Base-by-base conservation (phyloP, 75 land plant species). In the Selaginella tamariscina region DNA sequence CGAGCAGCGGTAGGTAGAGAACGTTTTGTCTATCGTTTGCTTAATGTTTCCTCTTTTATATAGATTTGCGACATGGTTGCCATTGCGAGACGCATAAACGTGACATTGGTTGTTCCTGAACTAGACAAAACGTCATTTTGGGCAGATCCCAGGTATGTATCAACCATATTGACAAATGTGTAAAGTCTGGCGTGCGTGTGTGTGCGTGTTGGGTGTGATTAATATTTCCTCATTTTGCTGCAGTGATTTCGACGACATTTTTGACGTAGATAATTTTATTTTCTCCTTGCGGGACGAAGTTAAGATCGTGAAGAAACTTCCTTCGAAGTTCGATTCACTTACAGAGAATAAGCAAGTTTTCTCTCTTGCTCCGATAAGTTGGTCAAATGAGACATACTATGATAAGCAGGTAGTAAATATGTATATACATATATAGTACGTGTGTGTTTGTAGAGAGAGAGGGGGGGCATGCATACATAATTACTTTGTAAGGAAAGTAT, bases 1-100 rank as follows among this genome's bases (percentile, higher is more conserved):
- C 26, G 62, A 59, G 62, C 97, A 56, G 97, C 82, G 75, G 97
- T 91, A 65, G 33, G 91, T 66, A 55, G 49, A 39, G 49, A 39
- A 5, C 15, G 49, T 39, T 39, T 39, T 39, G 11, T 39, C 49
- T 39, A 39, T 39, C 49, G 49, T 39, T 39, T 39, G 49, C 49
- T 39, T 39, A 39, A 15, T 39, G 49, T 39, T 39, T 39, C 15
- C 49, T 39, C 15, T 5, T 15, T 39, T 5, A 20, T 32, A 30
- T 77, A 91, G 96, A 88, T 91, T 31, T 91, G 96, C 75, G 88
- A 91, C 56, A 85, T 88, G 92, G 91, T 91, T 60, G 78, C 84
- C 8, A 83, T 88, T 72, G 91, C 92, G 31, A 77, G 84, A 74
- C 71, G 74, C 39, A 69, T 87, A 27, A 85, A 91, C 75, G 80